Evolutionary conservation across 108 stramenopile species (phyloP), one percentile per base, ranked within the genome.

Genomic region (Schizochytrium sp.): DNA sequence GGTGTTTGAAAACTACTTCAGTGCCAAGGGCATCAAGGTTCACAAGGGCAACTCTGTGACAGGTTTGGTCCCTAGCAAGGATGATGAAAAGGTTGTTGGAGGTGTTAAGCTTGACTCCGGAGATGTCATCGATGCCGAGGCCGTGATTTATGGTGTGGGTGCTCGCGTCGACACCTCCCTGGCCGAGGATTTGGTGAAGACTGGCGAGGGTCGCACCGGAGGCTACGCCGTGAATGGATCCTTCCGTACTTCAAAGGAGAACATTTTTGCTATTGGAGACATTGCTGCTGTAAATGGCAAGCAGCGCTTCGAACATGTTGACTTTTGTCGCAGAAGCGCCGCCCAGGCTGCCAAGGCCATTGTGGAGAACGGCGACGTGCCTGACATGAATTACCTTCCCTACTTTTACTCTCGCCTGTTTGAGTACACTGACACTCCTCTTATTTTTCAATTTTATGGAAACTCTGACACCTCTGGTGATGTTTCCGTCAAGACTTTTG

Each of bases 361-460:
- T 50, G 76, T 53, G 50, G 76, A 83, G 47, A 53, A 53, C 76
- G n/a, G 53, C 2, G 3, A 83, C 50, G 44, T 69, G 64, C 64
- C 64, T 44, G 28, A 83, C 12, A 55, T 83, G 50, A 40, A 49
- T 3, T 83, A 83, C 28, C 50, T 83, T 56, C 76, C 76, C 8
- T 83, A 83, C 76, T 83, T 83, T 83, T 83, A 83, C 76, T 83
- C 76, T 8, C 76, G 76, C 28, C 76, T 83, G 50, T 83, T 83
- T 2, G 76, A 83, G 76, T 83, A 83, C 76, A 83, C 76, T 5
- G 76, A 83, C 0, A 83, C 76, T 28, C 76, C 76, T 8, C 76
- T 83, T 53, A 83, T 83, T 53, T 83, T 83, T 53, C 76, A 83
- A 40, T 83, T 83, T 40, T 83, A 55, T 53, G 76, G 76, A 5